Evolutionary conservation across 2,329 filamentous ascomycete species (phyloP).

Genomic region (Whalleya microplaca): DNA sequence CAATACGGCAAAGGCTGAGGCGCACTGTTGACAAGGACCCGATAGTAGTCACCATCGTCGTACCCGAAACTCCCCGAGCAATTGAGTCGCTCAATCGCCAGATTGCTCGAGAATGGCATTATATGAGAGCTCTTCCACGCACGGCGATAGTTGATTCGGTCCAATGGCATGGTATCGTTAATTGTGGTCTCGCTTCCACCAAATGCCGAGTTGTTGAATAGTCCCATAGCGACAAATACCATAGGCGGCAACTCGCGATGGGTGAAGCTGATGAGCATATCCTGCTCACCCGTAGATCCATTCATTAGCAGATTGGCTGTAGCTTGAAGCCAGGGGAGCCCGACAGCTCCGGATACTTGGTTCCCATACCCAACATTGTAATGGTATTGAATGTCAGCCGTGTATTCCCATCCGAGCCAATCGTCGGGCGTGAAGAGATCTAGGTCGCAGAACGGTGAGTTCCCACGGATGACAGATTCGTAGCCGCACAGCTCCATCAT

Average conservation of each 20-base stretch:
- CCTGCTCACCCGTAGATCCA: slow-evolving; percentile 47
- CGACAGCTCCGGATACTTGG: slow-evolving; percentile 58
- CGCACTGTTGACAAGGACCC: slow-evolving; percentile 49
- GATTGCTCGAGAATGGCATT: slow-evolving; percentile 67
- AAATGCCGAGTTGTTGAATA: slow-evolving; percentile 70
- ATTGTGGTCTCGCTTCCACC: slow-evolving; percentile 51
- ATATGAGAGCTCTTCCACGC: slow-evolving; percentile 67
- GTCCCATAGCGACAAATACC: slow-evolving; percentile 67
- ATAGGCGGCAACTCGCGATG: slow-evolving; percentile 71
- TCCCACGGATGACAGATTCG: slow-evolving; percentile 65
- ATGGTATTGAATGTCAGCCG: slow-evolving; percentile 66
- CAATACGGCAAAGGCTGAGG: slow-evolving; percentile 48
- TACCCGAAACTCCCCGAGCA: slow-evolving; percentile 62
- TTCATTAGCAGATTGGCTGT: slow-evolving; percentile 55
- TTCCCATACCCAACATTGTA: slow-evolving; percentile 70
- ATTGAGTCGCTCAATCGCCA: slow-evolving; percentile 67
- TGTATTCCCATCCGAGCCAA: slow-evolving; percentile 70
- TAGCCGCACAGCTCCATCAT: slow-evolving; percentile 71
- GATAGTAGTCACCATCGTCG: slow-evolving; percentile 53
- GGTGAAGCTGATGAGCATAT: slow-evolving; percentile 70
- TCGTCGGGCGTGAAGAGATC: slow-evolving; percentile 63
- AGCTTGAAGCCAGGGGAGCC: slow-evolving; percentile 69
- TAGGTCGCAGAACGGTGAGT: slow-evolving; percentile 63
- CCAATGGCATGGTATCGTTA: slow-evolving; percentile 67
- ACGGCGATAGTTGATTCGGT: slow-evolving; percentile 64